Evolutionary conservation across 352 stramenopile species (phyloP), one percentile per base, ranked within the genome.

Genomic region (Phytophthora fragariaefolia): DNA sequence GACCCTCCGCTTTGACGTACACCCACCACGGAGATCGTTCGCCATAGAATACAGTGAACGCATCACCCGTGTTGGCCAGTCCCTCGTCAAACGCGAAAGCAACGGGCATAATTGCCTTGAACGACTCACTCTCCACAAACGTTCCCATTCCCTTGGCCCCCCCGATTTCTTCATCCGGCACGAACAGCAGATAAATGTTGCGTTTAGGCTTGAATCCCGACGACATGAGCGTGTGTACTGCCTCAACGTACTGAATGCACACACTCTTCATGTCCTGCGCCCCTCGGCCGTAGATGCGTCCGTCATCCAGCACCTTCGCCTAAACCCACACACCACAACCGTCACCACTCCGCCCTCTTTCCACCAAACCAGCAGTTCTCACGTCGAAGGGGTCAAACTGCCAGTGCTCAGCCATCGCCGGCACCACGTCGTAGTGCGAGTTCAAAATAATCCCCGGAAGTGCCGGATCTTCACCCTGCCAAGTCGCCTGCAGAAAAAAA

Each of bases 201-300:
- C 96, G 85, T 51, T 86, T 83, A 4, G 95, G 95, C 34, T 80
- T 65, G 63, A 95, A 97, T 0, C 77, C 80, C 20, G 76, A 55
- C 17, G 74, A 27, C 34, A 83, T 90, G 15, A 98, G 69, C 8
- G 77, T 73, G 8, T 86, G 69, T 18, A 99, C 76, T 1, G 94
- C 92, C 58, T 98, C 89, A 17, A 98, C 86, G 66, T 99, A 99
- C 71, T 99, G 97, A 34, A 98, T 86, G 56, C 90, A 97, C 4
- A 99, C 96, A 73, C 91, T 96, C 71, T 99, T 99, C 96, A 99
- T 99, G 72, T 99, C 96, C 71, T 99, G 96, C 7, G 96, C 71
- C 5, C 96, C 96, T 56, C 95, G 86, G 40, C 93, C 96, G 73
- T 98, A 98, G 62, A 99, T 98, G 42, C 83, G 88, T 3, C 90